These are phyloP conservation scores for Biancaea sappan DNA, from an alignment of 306 rosid species.

Conservation along the genomic window DNA sequence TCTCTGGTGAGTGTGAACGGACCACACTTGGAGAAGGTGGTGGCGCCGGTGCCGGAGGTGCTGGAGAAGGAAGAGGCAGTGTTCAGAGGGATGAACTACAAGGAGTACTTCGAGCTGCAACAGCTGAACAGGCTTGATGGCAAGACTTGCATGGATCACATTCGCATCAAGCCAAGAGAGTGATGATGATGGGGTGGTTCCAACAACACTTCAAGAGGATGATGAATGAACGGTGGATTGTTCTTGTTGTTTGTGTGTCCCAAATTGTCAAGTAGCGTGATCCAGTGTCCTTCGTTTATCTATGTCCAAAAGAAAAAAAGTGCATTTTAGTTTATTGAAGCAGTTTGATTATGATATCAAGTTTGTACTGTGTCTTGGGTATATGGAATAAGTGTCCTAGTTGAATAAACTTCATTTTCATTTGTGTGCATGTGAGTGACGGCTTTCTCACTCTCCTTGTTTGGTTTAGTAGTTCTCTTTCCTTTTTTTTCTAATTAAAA, in stretches of 20 bases:
- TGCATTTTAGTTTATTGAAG: background rate
- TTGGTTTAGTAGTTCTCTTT: too few relatives aligned
- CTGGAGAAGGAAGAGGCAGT: conserved; percentile 26
- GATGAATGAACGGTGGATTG: too few relatives aligned
- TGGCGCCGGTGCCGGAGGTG: conserved; percentile 49
- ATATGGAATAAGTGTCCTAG: too few relatives aligned
- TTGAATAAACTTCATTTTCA: too few relatives aligned
- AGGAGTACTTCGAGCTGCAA: background rate
- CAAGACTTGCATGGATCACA: background rate
- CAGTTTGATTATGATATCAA: background rate
- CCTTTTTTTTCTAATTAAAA: too few relatives aligned
- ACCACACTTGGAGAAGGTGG: conserved; percentile 51
- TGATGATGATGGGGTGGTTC: background rate
- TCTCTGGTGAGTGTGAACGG: conserved; percentile 49
- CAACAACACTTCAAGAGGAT: background rate
- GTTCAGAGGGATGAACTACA: conserved; percentile 2
- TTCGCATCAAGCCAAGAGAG: conserved; percentile 3
- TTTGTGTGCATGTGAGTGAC: too few relatives aligned
- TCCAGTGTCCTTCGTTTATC: background rate
- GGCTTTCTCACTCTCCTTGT: too few relatives aligned
- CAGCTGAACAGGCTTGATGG: conserved; percentile 12
- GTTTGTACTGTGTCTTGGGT: background rate
- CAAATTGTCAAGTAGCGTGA: background rate
- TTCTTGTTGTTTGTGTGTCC: background rate
- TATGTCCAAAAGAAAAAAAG: background rate